These are phyloP conservation scores for Candida bentonensis DNA, from an alignment of 805 yeast species.

Conservation along the genomic window DNA sequence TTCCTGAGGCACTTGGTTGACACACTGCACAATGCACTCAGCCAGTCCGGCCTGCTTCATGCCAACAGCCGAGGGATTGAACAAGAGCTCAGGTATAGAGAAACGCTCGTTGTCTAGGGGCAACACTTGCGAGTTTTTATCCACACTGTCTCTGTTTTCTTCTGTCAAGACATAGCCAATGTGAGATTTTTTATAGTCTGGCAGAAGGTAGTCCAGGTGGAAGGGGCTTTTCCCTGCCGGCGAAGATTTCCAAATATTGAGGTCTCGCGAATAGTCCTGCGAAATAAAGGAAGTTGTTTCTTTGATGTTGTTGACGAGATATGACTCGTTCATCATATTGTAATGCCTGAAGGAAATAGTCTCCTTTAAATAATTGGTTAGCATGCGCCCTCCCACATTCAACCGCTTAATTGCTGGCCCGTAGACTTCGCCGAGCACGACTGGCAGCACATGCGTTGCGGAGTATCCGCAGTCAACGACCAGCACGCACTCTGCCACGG, in stretches of 20 bases:
- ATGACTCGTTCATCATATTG: conserved; percentile 83
- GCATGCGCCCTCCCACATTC: conserved; percentile 75
- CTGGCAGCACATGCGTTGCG: conserved; percentile 77
- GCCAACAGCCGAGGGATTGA: conserved; percentile 73
- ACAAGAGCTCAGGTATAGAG: conserved; percentile 71
- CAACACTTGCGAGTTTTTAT: conserved; percentile 47
- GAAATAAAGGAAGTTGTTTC: conserved; percentile 67
- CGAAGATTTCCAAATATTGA: conserved; percentile 24
- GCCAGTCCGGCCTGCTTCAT: conserved; percentile 68
- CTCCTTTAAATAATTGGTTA: conserved; percentile 75
- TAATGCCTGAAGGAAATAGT: conserved; percentile 81
- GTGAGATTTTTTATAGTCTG: conserved; percentile 71
- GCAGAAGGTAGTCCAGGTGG: conserved; percentile 62
- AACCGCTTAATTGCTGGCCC: conserved; percentile 66
- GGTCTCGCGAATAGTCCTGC: conserved; percentile 34
- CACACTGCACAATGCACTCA: conserved; percentile 51
- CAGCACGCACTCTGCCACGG: conserved; percentile 45
- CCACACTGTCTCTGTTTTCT: conserved; percentile 8
- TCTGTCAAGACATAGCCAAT: conserved; percentile 50
- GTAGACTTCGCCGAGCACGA: conserved; percentile 61
- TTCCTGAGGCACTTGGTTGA: conserved; percentile 59
- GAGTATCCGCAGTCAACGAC: conserved; percentile 83
- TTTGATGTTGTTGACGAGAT: conserved; percentile 71
- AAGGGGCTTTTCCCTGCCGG: conserved; percentile 13
- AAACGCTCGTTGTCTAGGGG: conserved; percentile 73